Evolutionary conservation across 768 basidiomycete genomes (phyloP), one percentile per base, ranked within the genome.

Genomic region (Gelatoporia subvermispora): DNA sequence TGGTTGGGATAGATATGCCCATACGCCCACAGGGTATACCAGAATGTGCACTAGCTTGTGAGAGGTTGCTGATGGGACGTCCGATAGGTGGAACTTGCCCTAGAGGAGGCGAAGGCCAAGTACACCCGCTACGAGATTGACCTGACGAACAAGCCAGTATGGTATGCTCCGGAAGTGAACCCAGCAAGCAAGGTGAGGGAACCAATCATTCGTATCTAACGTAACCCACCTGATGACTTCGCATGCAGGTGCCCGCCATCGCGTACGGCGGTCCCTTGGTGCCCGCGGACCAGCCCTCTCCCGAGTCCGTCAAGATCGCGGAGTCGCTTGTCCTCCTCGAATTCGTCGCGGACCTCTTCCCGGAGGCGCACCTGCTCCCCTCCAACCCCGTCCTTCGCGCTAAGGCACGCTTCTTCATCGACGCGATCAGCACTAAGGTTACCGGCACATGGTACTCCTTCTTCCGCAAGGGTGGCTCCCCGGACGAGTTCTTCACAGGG

Each of bases 311-410:
- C 45, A 85, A 85, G 60, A 60, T 86, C 55, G 71, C 80, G 8
- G 84, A 87, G 58, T 85, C 82, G 5, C 76, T 79, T 42, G 66
- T 85, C 38, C 76, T 85, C 47, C 66, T 85, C 43, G 82, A 87
- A 60, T 81, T 86, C 64, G 61, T 85, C 49, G 79, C 80, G 7
- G 84, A 85, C 60, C 65, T 84, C 44, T 77, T 68, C 60, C 75
- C 76, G 0, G 57, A 69, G 34, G 70, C 74, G 22, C 41, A 54
- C 35, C 69, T 84, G 28, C 71, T 81, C 15, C 84, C 84, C 3
- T 57, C 66, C 7, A 77, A 81, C 60, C 79, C 79, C 1, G 72
- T 85, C 37, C 55, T 58, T 4, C 76, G 81, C 25, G 84, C 85
- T 35, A 68, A 74, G 48, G 75, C 72, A 7, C 79, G 84, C 21